These are phyloP conservation scores for Ustilago shanxiensis DNA, from an alignment of 1,284 basidiomycete genomes.

Conservation along the genomic window DNA sequence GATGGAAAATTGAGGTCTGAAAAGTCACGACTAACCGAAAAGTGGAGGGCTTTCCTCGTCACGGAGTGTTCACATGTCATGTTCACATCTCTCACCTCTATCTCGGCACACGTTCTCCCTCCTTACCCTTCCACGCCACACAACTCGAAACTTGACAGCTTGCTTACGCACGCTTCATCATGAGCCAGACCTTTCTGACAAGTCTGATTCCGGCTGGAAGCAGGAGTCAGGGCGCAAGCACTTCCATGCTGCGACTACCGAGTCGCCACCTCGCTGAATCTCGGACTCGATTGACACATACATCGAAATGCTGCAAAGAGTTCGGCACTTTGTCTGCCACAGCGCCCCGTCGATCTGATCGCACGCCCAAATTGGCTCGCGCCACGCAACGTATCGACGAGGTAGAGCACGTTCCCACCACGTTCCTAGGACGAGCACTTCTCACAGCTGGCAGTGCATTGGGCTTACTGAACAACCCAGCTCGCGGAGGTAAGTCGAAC, in stretches of 20 bases:
- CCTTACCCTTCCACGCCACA: background rate
- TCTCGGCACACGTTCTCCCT: too few relatives aligned
- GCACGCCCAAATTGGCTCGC: background rate
- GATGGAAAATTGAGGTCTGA: background rate
- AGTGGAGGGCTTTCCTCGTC: slow-evolving; percentile 3
- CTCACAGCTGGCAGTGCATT: slow-evolving; percentile 87
- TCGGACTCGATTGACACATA: background rate
- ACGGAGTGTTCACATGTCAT: too few relatives aligned
- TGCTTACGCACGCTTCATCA: background rate
- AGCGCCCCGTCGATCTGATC: slow-evolving; percentile 7
- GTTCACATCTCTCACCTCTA: background rate
- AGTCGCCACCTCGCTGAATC: background rate
- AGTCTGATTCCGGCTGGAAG: slow-evolving; percentile 22
- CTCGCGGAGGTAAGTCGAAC: slow-evolving; percentile 80
- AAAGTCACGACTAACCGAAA: background rate
- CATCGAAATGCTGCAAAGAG: background rate
- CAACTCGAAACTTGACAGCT: background rate
- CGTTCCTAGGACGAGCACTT: slow-evolving; percentile 72
- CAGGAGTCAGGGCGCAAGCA: slow-evolving; percentile 20
- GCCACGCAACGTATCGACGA: slow-evolving; percentile 25
- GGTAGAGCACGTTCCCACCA: slow-evolving; percentile 36
- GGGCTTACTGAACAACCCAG: slow-evolving; percentile 84
- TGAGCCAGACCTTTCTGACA: slow-evolving; percentile 9
- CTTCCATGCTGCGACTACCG: slow-evolving; percentile 21
- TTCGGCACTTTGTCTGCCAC: slow-evolving; percentile 14